Base-by-base conservation (phyloP, 2,329 filamentous ascomycete species). In the Amauroascus niger region DNA sequence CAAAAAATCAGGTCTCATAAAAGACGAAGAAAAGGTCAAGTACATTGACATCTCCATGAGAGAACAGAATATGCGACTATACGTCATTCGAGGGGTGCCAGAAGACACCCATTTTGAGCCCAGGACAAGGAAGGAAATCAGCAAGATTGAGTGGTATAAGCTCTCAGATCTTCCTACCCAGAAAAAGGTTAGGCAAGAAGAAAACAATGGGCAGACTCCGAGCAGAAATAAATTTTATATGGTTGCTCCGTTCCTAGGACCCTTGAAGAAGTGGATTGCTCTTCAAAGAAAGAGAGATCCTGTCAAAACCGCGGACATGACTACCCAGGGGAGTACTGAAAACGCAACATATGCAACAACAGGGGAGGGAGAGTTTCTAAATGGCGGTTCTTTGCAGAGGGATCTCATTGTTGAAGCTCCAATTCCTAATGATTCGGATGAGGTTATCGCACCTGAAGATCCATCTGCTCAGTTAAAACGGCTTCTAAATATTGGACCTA, bases 121-220 rank as follows among this genome's bases (percentile, higher is more conserved):
- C 3, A 84, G 84, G 61, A 97, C 93, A 5, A 79, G 94, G 53
- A 97, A 97, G 69, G 94, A 98, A 69, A 98, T 98, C 65, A 95
- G 91, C 71, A 94, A 88, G 71, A 95, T 98, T 56, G 77, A 88
- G 66, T 98, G 93, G 93, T 96, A 94, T 72, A 88, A 83, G 61
- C 75, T 98, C 39, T 86, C 86, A 0, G 89, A 96, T 57, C 78
- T 98, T 24, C 91, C 93, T 0, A 88, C 87, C 0, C 83, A 88
- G 62, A 82, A 83, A 53, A 87, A 86, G 67, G 82, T 77, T 60
- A 89, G 85, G 65, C 77, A 82, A n/a, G 77, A 81, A 28, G 70
- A 80, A 11, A 50, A 44, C 14, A 52, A 49, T n/a, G 35, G 41
- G 7, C 53, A 55, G 22, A 44, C 26, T 16, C 11, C 30, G 2